Evolutionary conservation across 2,329 filamentous ascomycete genomes (phyloP).

Genomic region (Shiraia bambusicola): DNA sequence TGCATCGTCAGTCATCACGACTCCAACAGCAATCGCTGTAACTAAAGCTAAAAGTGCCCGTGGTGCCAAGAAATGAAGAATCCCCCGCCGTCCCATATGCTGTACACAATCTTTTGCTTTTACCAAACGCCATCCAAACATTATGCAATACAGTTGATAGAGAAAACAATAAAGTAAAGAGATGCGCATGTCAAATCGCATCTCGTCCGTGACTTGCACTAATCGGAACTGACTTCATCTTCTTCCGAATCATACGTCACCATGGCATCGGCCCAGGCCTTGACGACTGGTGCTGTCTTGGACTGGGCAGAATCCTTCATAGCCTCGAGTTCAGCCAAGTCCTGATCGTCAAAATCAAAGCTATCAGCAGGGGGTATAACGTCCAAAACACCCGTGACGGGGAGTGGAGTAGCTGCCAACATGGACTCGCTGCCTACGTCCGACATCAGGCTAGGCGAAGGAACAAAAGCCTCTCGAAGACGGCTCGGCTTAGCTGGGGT

Average conservation of each 20-base stretch:
- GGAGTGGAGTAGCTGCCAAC: conserved; percentile 20
- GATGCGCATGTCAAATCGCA: too few relatives aligned
- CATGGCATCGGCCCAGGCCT: conserved; percentile 15
- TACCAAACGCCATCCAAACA: too few relatives aligned
- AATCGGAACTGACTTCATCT: conserved; percentile 20
- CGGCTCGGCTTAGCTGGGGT: conserved; percentile 39
- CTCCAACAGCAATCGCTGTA: too few relatives aligned
- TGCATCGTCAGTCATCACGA: too few relatives aligned
- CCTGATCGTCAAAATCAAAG: conserved; percentile 21
- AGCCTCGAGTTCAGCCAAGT: conserved; percentile 14
- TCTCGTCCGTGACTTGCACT: neutral
- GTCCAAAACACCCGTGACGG: conserved; percentile 13
- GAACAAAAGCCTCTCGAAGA: conserved; percentile 36
- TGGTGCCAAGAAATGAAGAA: too few relatives aligned
- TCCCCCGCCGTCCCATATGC: too few relatives aligned
- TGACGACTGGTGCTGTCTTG: conserved; percentile 13
- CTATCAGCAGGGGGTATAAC: conserved; percentile 23
- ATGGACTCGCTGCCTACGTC: conserved; percentile 28
- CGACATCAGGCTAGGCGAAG: conserved; percentile 33
- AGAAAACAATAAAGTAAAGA: too few relatives aligned
- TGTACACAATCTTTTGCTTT: too few relatives aligned
- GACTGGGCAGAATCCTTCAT: conserved; percentile 10
- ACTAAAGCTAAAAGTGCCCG: too few relatives aligned
- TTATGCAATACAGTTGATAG: too few relatives aligned
- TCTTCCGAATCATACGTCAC: conserved; percentile 29